These are phyloP conservation scores for Xylariaceae sp. DNA, from an alignment of 2,329 filamentous ascomycete genomes.

Conservation along the genomic window DNA sequence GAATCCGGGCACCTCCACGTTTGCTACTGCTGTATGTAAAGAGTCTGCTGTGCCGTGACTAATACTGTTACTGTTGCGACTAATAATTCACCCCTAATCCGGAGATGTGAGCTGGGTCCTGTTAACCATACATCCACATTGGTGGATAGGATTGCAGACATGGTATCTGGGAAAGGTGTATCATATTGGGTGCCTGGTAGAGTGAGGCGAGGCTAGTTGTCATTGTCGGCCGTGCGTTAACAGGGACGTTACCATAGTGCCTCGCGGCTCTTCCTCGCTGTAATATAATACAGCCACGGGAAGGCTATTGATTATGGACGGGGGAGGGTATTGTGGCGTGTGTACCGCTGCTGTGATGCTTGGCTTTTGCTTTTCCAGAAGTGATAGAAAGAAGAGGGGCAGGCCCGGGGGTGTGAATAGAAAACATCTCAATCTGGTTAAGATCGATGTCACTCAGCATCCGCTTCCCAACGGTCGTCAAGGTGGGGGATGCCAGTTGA, in stretches of 20 bases:
- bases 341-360: constrained; percentile 2
- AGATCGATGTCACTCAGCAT: constrained; percentile 20
- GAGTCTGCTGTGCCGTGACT: too few species aligned
- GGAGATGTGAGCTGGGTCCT: too few species aligned
- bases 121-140: too few species aligned
- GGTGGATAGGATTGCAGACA: too few species aligned
- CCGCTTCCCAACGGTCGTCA: constrained; percentile 14
- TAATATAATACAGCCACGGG: constrained; percentile 25
- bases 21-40: too few species aligned
- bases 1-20: too few species aligned
- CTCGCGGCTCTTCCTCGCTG: constrained; percentile 32
- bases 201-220: constrained; percentile 23
- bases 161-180: too few species aligned
- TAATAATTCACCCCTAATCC: too few species aligned
- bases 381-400: background rate
- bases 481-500: constrained; percentile 32
- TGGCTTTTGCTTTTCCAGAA: background rate
- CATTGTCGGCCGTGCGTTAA: constrained; percentile 8
- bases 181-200: too few species aligned
- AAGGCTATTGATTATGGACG: constrained; percentile 16
- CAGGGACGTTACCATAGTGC: constrained; percentile 3
- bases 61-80: too few species aligned
- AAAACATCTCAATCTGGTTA: background rate
- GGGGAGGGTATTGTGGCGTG: too few species aligned
- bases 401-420: background rate